phyloP scores from a whole-genome alignment of 495 filamentous ascomycete genomes.

The Aspergillus hancockii region DNA sequence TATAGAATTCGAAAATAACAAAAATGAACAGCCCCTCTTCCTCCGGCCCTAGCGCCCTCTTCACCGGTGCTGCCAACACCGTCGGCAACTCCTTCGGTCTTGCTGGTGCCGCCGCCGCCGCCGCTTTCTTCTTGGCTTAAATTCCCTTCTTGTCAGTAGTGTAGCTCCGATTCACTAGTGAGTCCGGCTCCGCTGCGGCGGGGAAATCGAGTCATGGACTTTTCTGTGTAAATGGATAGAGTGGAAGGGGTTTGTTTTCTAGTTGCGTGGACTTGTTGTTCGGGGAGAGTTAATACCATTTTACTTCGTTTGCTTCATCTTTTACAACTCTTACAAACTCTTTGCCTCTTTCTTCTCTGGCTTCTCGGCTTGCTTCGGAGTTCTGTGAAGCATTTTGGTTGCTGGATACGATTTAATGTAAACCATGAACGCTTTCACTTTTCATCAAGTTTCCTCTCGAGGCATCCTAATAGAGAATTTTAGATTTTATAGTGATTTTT shows the following conservation, averaged over 20 bases:
- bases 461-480: constrained; percentile 29
- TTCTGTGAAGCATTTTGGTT: constrained; percentile 43
- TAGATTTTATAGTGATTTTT: constrained; percentile 27
- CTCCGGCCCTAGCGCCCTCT: constrained; percentile 38
- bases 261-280: constrained; percentile 19
- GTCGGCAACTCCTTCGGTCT: constrained; percentile 49
- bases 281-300: constrained; percentile 33
- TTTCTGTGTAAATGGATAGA: constrained; percentile 12
- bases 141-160: constrained; percentile 36
- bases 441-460: constrained; percentile 12
- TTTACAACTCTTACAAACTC: constrained; percentile 29
- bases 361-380: constrained; percentile 46
- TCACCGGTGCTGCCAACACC: constrained; percentile 51
- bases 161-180: constrained; percentile 24
- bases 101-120: constrained; percentile 50
- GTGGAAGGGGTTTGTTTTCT: constrained; percentile 20
- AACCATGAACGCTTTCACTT: constrained; percentile 47
- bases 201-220: constrained; percentile 3
- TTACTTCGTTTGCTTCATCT: constrained; percentile 29
- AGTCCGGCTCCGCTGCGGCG: constrained; percentile 15
- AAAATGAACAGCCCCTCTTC: constrained; percentile 26
- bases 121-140: constrained; percentile 57
- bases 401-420: constrained; percentile 52
- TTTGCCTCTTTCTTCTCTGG: constrained; percentile 30
- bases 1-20: constrained; percentile 24